Percentiles rank a stretch among this genome's conserved stretches.
Evolutionary conservation across 805 yeast genomes (phyloP).

Genomic region (Priceomyces fermenticarens): DNA sequence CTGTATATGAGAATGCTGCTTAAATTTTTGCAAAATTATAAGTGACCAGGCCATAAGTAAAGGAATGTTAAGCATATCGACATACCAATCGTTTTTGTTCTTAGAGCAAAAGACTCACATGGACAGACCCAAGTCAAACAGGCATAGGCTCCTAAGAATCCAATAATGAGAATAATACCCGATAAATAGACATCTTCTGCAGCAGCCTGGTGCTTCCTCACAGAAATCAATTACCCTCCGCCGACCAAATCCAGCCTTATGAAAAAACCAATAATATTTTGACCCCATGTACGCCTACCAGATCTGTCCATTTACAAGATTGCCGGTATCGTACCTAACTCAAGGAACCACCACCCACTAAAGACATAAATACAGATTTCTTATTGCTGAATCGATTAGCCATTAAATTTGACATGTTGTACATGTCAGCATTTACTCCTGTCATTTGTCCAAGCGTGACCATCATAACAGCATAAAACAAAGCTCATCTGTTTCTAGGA

Average conservation of each 20-base stretch:
- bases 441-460: conserved; percentile 61
- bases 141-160: conserved; percentile 65
- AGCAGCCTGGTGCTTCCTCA: conserved; percentile 37
- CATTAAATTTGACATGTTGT: conserved; percentile 61
- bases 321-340: conserved; percentile 64
- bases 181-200: conserved; percentile 61
- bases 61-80: conserved; percentile 54
- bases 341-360: conserved; percentile 57
- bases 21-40: conserved; percentile 61
- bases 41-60: conserved; percentile 62
- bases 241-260: conserved; percentile 61
- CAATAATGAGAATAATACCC: conserved; percentile 62
- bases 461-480: conserved; percentile 57
- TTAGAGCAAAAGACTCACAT: conserved; percentile 58
- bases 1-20: conserved; percentile 55
- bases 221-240: conserved; percentile 47
- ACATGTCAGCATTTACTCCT: conserved; percentile 66
- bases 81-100: conserved; percentile 64
- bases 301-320: conserved; percentile 54
- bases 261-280: conserved; percentile 55
- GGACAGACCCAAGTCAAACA: conserved; percentile 70
- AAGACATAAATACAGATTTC: conserved; percentile 60
- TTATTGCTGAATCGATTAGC: conserved; percentile 48
- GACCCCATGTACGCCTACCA: conserved; percentile 61
- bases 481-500: conserved; percentile 61